Percentiles rank a stretch among this genome's conserved stretches.
These are phyloP conservation scores for Arabis hirsuta DNA, from an alignment of 345 rosid species.

Conservation along the genomic window DNA sequence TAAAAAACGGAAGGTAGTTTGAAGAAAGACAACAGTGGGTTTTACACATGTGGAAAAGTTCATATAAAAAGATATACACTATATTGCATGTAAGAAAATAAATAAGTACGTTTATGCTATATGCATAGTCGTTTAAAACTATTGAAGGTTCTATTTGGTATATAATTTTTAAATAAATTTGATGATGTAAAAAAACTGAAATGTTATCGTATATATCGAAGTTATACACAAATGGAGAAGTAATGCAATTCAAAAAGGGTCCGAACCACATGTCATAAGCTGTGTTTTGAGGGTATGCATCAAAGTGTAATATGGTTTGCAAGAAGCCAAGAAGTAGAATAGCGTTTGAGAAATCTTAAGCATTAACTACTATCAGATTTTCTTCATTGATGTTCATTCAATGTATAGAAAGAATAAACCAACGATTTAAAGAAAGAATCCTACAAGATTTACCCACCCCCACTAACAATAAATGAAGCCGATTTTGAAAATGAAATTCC, in stretches of 20 bases:
- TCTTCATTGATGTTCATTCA: conserved; percentile 36
- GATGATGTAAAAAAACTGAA: neutral
- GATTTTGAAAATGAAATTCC: conserved; percentile 23
- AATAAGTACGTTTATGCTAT: neutral
- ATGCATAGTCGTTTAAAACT: neutral
- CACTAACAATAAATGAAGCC: conserved; percentile 42
- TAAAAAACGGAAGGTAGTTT: too few relatives aligned
- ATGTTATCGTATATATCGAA: neutral
- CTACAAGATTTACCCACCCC: conserved; percentile 38
- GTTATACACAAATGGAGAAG: neutral
- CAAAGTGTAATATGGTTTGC: neutral
- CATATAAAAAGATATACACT: too few relatives aligned
- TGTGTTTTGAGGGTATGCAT: neutral
- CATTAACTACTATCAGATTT: conserved; percentile 35
- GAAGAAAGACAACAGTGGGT: too few relatives aligned
- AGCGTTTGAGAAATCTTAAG: neutral
- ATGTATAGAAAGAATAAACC: conserved; percentile 35
- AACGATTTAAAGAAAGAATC: conserved; percentile 33
- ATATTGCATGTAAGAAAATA: neutral
- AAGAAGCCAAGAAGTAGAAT: conserved; percentile 19
- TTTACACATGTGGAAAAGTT: too few relatives aligned
- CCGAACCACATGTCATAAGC: neutral
- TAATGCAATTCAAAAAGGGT: neutral
- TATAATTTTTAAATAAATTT: too few relatives aligned
- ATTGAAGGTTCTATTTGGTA: too few relatives aligned